Evolutionary conservation across 2,329 filamentous ascomycete species (phyloP).

Genomic region (Fusarium duplospermum): DNA sequence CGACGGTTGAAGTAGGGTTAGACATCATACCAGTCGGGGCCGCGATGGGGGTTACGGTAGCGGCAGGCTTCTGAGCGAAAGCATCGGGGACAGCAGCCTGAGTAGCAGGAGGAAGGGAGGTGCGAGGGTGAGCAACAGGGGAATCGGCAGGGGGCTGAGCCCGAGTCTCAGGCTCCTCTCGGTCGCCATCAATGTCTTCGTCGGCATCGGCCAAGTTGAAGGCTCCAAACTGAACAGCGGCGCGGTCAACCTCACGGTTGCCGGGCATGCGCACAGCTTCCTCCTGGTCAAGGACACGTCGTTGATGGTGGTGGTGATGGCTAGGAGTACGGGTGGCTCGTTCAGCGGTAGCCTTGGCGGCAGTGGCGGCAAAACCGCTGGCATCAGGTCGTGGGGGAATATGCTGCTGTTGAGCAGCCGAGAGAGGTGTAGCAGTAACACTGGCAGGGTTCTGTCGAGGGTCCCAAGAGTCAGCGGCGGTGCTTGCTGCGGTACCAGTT

Average conservation of each 20-base stretch:
- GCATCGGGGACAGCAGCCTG: constrained; percentile 68
- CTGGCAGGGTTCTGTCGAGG: constrained; percentile 70
- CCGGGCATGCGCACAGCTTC: constrained; percentile 98
- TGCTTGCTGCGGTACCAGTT: constrained; percentile 89
- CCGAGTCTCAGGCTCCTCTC: constrained; percentile 94
- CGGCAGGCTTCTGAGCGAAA: constrained; percentile 66
- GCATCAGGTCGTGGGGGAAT: constrained; percentile 64
- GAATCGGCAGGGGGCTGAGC: constrained; percentile 94
- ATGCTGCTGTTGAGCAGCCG: constrained; percentile 71
- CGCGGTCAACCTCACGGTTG: constrained; percentile 92
- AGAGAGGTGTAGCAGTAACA: constrained; percentile 74
- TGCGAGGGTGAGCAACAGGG: constrained; percentile 84
- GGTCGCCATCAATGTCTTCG: constrained; percentile 91
- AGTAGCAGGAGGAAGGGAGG: constrained; percentile 82
- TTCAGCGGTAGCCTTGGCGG: constrained; percentile 79
- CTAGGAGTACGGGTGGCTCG: constrained; percentile 76
- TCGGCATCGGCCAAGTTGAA: constrained; percentile 88
- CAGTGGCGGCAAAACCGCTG: constrained; percentile 81
- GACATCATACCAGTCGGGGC: constrained; percentile 48
- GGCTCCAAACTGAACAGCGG: constrained; percentile 95
- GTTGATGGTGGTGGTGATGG: constrained; percentile 69
- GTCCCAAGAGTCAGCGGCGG: constrained; percentile 87
- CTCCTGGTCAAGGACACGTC: constrained; percentile 91
- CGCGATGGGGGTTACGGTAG: constrained; percentile 55
- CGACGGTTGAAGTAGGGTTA: neutral